Percentiles rank a stretch among this genome's conserved stretches.
Evolutionary conservation across 2,329 filamentous ascomycete genomes (phyloP).

Genomic region (Fusarium coffeatum): DNA sequence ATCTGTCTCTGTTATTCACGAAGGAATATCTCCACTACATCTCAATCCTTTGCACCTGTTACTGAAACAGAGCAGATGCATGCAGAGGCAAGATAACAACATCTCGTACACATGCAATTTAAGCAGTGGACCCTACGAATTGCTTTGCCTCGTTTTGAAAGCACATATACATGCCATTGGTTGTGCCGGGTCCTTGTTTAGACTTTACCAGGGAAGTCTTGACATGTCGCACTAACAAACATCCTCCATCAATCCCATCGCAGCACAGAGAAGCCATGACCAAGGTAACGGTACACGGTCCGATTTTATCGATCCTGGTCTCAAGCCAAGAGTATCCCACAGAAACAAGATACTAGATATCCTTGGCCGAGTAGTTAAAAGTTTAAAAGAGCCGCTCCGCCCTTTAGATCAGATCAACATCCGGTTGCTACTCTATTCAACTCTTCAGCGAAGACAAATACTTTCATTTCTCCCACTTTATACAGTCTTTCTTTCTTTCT

Average conservation of each 20-base stretch:
- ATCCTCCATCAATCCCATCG: slow-evolving; percentile 9
- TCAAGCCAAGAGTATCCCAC: not conserved
- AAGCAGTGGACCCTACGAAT: slow-evolving; percentile 31
- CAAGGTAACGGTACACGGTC: not conserved
- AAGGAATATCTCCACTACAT: slow-evolving; percentile 3
- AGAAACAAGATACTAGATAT: not conserved
- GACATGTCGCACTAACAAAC: slow-evolving; percentile 4
- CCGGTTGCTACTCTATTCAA: slow-evolving; percentile 2
- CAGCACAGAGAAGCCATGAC: not conserved
- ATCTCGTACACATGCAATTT: slow-evolving; percentile 39
- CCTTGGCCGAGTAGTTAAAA: slow-evolving; percentile 7
- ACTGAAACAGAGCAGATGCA: slow-evolving; percentile 40
- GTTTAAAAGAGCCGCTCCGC: slow-evolving; percentile 37
- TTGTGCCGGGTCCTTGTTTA: not conserved
- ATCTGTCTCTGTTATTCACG: not conserved
- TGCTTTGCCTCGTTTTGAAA: slow-evolving; percentile 17
- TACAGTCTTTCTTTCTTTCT: slow-evolving; percentile 19
- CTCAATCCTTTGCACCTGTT: slow-evolving; percentile 9
- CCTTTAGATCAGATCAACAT: slow-evolving; percentile 5
- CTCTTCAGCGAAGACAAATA: slow-evolving; percentile 1
- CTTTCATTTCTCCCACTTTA: slow-evolving; percentile 3
- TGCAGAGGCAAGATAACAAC: not conserved
- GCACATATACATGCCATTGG: slow-evolving; percentile 21
- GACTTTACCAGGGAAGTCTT: slow-evolving; percentile 7
- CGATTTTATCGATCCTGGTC: not conserved